A percentile compares a stretch with the other conserved stretches of the same genome.
phyloP scores from a whole-genome alignment of 164 flowering plant species.

The Umbilicus rupestris region DNA sequence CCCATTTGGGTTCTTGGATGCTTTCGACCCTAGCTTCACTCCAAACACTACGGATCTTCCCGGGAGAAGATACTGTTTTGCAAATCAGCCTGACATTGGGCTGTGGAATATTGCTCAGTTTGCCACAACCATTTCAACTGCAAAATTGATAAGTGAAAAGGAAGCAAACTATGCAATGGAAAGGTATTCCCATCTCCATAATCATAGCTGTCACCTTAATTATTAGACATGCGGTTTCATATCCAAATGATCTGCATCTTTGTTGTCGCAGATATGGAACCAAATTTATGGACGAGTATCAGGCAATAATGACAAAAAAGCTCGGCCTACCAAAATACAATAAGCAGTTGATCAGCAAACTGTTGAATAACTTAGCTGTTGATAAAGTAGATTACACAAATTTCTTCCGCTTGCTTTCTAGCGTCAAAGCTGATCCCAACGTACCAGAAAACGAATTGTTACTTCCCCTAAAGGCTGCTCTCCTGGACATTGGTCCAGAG shows the following conservation, averaged over 20 bases:
- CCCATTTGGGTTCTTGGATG: slow-evolving; percentile 96
- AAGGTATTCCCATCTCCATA: slow-evolving; percentile 40
- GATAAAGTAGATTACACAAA: slow-evolving; percentile 96
- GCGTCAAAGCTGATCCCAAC: slow-evolving; percentile 61
- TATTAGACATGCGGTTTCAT: background rate
- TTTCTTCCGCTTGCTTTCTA: slow-evolving; percentile 85
- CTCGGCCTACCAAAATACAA: slow-evolving; percentile 84
- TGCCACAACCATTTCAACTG: slow-evolving; percentile 58
- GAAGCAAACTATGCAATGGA: slow-evolving; percentile 97
- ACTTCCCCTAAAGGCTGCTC: slow-evolving; percentile 76
- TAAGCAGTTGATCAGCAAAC: slow-evolving; percentile 77
- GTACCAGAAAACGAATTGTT: slow-evolving; percentile 59
- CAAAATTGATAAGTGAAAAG: slow-evolving; percentile 60
- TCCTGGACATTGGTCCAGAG: slow-evolving; percentile 91
- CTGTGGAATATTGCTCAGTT: slow-evolving; percentile 96
- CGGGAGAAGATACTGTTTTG: slow-evolving; percentile 96
- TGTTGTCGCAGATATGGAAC: slow-evolving; percentile 62
- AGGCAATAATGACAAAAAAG: slow-evolving; percentile 84
- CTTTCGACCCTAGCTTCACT: slow-evolving; percentile 95
- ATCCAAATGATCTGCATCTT: background rate
- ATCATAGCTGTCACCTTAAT: background rate
- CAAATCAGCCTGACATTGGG: slow-evolving; percentile 96
- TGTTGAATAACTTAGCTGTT: slow-evolving; percentile 74
- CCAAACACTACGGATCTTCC: slow-evolving; percentile 99
- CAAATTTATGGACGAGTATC: slow-evolving; percentile 97